These are phyloP conservation scores for Neospora caninum DNA, from an alignment of 169 alveolate genomes.

Conservation along the genomic window DNA sequence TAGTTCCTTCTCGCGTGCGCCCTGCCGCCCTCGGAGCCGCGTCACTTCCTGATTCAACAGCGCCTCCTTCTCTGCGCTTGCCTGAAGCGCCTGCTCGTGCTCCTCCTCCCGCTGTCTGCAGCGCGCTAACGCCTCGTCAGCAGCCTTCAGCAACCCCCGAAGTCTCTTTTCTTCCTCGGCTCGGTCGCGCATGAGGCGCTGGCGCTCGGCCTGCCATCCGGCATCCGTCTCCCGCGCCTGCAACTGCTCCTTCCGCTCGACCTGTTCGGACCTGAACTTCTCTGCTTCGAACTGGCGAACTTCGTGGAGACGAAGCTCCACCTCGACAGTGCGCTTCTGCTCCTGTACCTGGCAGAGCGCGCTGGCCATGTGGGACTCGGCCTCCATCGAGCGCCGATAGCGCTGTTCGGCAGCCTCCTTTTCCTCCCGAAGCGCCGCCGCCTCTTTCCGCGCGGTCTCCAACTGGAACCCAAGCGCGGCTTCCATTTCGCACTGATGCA, in stretches of 20 bases:
- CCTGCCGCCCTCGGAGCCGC: neutral
- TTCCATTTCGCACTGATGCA: neutral
- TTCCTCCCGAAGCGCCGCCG: neutral
- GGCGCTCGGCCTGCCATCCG: neutral
- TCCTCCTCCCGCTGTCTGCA: neutral
- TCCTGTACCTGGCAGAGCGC: neutral
- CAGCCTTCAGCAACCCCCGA: neutral
- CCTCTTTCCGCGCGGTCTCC: neutral
- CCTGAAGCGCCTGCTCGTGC: neutral
- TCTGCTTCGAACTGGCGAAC: neutral
- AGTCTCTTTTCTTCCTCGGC: neutral
- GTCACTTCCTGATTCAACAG: neutral
- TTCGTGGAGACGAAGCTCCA: neutral
- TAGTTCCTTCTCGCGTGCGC: neutral
- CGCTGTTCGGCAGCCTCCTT: neutral
- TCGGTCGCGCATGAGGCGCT: neutral
- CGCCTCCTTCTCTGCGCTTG: neutral
- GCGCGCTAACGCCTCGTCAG: neutral
- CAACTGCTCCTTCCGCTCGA: neutral
- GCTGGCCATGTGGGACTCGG: neutral
- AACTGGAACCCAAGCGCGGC: neutral
- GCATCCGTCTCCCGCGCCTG: neutral
- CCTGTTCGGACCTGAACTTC: neutral
- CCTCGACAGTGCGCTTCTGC: neutral
- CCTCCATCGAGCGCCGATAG: neutral